Evolutionary conservation across 2,329 filamentous ascomycete genomes (phyloP), one percentile per base, ranked within the genome.

Genomic region (Xylaria sp.): DNA sequence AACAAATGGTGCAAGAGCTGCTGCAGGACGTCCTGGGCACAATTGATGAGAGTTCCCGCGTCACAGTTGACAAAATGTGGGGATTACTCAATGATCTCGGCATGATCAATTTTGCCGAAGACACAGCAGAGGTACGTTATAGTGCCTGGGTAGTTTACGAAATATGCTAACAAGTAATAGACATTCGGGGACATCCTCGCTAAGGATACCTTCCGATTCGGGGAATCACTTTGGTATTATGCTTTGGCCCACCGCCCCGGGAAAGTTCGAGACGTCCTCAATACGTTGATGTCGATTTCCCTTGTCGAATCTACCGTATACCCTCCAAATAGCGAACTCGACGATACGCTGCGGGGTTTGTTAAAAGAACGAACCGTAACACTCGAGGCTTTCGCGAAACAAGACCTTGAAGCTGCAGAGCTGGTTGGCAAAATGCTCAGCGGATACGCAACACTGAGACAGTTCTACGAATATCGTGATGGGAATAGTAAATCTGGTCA

Each of bases 381-480:
- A 0, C 84, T 98, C 2, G 88, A 90, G 64, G 84, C 88, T 34
- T 89, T 95, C 61, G 92, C 93, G 5, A 86, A 87, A 30, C 86
- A 91, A 61, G 95, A 98, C 74, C 82, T 92, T 36, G 91, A 94
- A 76, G 94, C 93, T 7, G 95, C 94, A 8, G 87, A 92, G 73
- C 87, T 97, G 11, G 85, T 98, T 2, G 93, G 94, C 55, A 92
- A 91, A 69, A 91, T 94, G 81, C 89, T 98, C 9, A 96, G 93
- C 78, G 95, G 95, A 24, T 98, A 98, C 76, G 95, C 94, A 24
- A 97, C 94, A 0, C 84, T 98, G 21, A 92, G 95, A 42, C 91
- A 90, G 73, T 98, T 95, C 82, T 98, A 97, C 79, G 91, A 94
- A 70, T 86, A 94, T n/a, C 89, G 95, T 57, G 95, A 98, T 76